Evolutionary conservation across 2,329 filamentous ascomycete species (phyloP).

Genomic region (Ophiostoma australiae): DNA sequence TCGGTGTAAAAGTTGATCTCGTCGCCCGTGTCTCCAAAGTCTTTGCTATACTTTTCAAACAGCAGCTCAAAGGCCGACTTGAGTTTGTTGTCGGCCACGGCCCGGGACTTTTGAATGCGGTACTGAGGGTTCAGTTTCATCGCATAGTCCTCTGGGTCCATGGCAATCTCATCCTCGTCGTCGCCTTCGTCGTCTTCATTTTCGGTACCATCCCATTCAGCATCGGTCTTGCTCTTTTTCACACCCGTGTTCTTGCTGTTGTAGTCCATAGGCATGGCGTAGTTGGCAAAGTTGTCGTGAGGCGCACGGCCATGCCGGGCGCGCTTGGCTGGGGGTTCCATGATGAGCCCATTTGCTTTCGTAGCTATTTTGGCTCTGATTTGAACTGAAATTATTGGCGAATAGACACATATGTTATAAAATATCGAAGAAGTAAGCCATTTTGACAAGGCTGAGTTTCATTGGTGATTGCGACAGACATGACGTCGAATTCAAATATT

Average conservation of each 20-base stretch:
- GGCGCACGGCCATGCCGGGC: conserved; percentile 22
- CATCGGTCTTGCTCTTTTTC: not conserved
- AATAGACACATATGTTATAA: not conserved
- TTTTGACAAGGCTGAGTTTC: not conserved
- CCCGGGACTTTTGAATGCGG: conserved; percentile 57
- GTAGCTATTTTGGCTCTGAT: not conserved
- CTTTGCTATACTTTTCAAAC: conserved; percentile 78
- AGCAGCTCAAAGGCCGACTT: conserved; percentile 84
- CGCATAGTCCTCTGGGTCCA: conserved; percentile 45
- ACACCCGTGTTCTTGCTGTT: not conserved
- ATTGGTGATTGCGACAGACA: not conserved
- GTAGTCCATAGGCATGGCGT: conserved; percentile 11
- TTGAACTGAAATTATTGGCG: not conserved
- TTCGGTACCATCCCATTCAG: not conserved
- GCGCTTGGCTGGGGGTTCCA: conserved; percentile 27
- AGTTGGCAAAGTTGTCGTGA: conserved; percentile 5
- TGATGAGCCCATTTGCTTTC: conserved; percentile 19
- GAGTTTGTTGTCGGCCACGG: conserved; percentile 63
- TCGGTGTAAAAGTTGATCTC: conserved; percentile 83
- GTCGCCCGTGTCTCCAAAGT: conserved; percentile 79
- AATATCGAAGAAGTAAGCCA: not conserved
- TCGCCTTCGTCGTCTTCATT: conserved; percentile 32
- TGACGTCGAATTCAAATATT: conserved; percentile 3
- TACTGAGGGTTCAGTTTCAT: conserved; percentile 49
- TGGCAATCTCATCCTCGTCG: conserved; percentile 46